These are phyloP conservation scores for Gracilaria vermiculophylla DNA, from an alignment of 23 red algal genomes.

Conservation along the genomic window DNA sequence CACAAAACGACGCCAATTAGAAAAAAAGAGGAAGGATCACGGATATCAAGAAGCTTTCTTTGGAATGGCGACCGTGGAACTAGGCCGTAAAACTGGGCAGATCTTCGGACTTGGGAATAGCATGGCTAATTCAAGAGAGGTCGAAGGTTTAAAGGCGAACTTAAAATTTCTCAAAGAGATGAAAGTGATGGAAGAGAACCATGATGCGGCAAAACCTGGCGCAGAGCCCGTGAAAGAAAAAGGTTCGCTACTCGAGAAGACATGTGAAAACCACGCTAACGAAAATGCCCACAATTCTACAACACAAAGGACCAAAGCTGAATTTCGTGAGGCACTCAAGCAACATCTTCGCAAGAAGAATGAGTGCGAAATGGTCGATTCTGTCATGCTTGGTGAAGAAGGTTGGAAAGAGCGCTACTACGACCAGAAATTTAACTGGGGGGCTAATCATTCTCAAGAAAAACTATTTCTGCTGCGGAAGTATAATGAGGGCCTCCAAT, in stretches of 20 bases:
- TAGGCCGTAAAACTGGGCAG: constrained; percentile 33
- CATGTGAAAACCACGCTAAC: too few relatives aligned
- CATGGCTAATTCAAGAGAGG: constrained; percentile 10
- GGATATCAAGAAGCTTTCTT: constrained; percentile 35
- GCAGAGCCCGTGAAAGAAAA: too few relatives aligned
- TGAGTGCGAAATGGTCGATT: constrained; percentile 50
- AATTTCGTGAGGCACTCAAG: constrained; percentile 59
- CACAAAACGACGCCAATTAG: not conserved
- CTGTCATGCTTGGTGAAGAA: constrained; percentile 69
- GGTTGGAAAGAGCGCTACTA: constrained; percentile 94
- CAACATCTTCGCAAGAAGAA: constrained; percentile 54
- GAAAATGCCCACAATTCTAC: too few relatives aligned
- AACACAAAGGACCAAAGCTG: constrained; percentile 31
- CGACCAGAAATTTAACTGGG: constrained; percentile 76
- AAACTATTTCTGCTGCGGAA: constrained; percentile 51
- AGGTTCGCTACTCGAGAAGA: too few relatives aligned
- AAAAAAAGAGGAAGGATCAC: constrained; percentile 21
- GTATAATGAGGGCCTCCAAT: constrained; percentile 93
- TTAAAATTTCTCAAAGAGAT: not conserved
- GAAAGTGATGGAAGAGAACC: not conserved
- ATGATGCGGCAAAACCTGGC: too few relatives aligned
- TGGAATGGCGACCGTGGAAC: constrained; percentile 42
- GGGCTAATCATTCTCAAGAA: not conserved
- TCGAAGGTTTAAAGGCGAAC: not conserved
- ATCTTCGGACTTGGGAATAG: constrained; percentile 19